Evolutionary conservation across 768 basidiomycete genomes (phyloP).

Genomic region (Agrocybe pediades): DNA sequence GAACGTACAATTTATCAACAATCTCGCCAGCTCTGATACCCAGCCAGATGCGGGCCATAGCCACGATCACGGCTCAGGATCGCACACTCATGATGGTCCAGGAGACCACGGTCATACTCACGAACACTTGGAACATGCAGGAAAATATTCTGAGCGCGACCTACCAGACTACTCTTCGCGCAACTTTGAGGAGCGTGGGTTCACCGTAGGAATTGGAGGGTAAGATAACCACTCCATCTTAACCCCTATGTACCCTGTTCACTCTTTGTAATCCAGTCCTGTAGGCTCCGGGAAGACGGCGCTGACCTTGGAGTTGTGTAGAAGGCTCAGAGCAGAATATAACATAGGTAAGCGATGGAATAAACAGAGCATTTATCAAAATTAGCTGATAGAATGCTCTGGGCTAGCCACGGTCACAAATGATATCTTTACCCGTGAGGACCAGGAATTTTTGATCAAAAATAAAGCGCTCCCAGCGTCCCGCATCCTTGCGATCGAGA

Average conservation of each 20-base stretch:
- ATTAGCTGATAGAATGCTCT: not conserved
- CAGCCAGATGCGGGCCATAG: constrained; percentile 44
- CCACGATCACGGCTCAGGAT: constrained; percentile 56
- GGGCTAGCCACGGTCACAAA: constrained; percentile 88
- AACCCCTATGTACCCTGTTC: not conserved
- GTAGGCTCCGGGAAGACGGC: constrained; percentile 99
- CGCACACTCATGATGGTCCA: constrained; percentile 58
- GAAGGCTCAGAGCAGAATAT: constrained; percentile 74
- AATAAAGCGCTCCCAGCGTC: constrained; percentile 83
- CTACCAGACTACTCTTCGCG: constrained; percentile 83
- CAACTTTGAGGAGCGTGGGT: constrained; percentile 91
- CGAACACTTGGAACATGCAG: constrained; percentile 87
- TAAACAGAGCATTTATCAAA: not conserved
- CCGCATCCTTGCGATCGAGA: constrained; percentile 96
- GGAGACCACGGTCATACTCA: constrained; percentile 95
- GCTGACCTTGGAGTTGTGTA: constrained; percentile 87
- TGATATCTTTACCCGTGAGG: constrained; percentile 98
- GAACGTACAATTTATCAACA: constrained; percentile 81
- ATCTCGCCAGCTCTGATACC: constrained; percentile 36
- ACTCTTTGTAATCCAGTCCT: constrained; percentile 54
- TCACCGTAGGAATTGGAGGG: constrained; percentile 99
- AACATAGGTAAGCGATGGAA: constrained; percentile 74
- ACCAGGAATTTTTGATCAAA: constrained; percentile 95
- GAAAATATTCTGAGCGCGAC: constrained; percentile 91
- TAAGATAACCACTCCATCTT: constrained; percentile 34